phyloP scores from a whole-genome alignment of 805 yeast genomes.

The Spathaspora hagerdaliae region DNA sequence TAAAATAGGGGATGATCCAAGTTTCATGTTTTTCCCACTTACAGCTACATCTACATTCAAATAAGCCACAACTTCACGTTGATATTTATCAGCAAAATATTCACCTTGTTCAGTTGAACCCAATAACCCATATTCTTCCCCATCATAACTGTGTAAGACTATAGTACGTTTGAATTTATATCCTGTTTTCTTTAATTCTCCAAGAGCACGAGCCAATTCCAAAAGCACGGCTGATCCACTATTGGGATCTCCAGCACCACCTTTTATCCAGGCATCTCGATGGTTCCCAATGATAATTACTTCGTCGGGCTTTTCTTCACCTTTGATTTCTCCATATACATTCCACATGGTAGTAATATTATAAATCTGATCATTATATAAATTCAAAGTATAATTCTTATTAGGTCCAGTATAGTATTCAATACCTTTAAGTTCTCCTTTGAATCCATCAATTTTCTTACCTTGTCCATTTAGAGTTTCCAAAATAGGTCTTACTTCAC shows the following conservation, averaged over 20 bases:
- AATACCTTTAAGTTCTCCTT: slow-evolving; percentile 37
- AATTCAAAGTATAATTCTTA: slow-evolving; percentile 31
- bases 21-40: slow-evolving; percentile 45
- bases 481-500: slow-evolving; percentile 43
- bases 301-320: slow-evolving; percentile 33
- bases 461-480: slow-evolving; percentile 37
- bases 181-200: slow-evolving; percentile 32
- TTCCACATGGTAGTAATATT: slow-evolving; percentile 40
- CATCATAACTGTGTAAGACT: slow-evolving; percentile 37
- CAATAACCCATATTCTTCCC: slow-evolving; percentile 47
- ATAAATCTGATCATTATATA: slow-evolving; percentile 37
- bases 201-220: slow-evolving; percentile 41
- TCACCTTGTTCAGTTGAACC: slow-evolving; percentile 60
- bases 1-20: slow-evolving; percentile 57
- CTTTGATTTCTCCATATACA: slow-evolving; percentile 42
- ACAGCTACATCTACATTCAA: slow-evolving; percentile 51
- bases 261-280: slow-evolving; percentile 46
- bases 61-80: slow-evolving; percentile 45
- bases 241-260: slow-evolving; percentile 47
- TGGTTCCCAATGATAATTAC: slow-evolving; percentile 43
- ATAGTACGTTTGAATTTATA: slow-evolving; percentile 37
- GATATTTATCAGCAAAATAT: slow-evolving; percentile 35
- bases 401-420: slow-evolving; percentile 40
- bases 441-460: slow-evolving; percentile 27
- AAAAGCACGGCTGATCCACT: slow-evolving; percentile 41